Evolutionary conservation across 192 early-diverging fungal species (phyloP).

Genomic region (Mortierella claussenii): DNA sequence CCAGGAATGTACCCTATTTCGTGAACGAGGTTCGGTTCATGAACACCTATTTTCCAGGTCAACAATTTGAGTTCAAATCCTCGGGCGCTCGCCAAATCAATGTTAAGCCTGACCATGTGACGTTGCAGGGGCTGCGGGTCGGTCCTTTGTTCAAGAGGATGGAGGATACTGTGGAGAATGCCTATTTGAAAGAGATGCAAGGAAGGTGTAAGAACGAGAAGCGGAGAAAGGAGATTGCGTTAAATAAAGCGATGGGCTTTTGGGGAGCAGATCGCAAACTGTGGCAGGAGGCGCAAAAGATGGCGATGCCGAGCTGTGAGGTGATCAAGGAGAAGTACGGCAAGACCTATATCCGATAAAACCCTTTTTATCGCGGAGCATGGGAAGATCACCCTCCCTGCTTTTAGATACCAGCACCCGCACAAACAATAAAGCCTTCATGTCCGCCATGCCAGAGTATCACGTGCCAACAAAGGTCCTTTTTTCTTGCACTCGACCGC

Average conservation of each 20-base stretch:
- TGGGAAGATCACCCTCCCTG: no score
- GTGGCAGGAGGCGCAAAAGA: conserved; percentile 72
- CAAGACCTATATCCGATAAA: conserved; percentile 14
- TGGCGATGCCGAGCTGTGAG: conserved; percentile 77
- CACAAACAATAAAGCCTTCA: no score
- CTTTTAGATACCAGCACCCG: no score
- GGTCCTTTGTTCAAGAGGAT: conserved; percentile 33
- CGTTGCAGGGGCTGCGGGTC: conserved; percentile 20
- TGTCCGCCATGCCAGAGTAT: no score
- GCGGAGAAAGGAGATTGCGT: conserved; percentile 60
- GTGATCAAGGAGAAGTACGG: conserved; percentile 61
- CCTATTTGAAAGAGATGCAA: conserved; percentile 75
- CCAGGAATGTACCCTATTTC: conserved; percentile 80
- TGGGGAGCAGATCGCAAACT: conserved; percentile 70
- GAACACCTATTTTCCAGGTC: conserved; percentile 37
- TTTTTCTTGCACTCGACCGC: no score
- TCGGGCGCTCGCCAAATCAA: conserved; percentile 17
- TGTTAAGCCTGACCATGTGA: conserved; percentile 28
- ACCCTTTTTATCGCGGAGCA: no score
- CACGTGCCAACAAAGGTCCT: no score
- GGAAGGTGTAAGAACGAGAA: conserved; percentile 73
- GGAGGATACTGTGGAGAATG: conserved; percentile 70
- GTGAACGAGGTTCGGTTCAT: conserved; percentile 67
- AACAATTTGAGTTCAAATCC: conserved; percentile 56
- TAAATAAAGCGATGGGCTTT: conserved; percentile 72